Evolutionary conservation across 2,329 filamentous ascomycete genomes (phyloP), one percentile per base, ranked within the genome.

Genomic region (Annulohypoxylon truncatum): DNA sequence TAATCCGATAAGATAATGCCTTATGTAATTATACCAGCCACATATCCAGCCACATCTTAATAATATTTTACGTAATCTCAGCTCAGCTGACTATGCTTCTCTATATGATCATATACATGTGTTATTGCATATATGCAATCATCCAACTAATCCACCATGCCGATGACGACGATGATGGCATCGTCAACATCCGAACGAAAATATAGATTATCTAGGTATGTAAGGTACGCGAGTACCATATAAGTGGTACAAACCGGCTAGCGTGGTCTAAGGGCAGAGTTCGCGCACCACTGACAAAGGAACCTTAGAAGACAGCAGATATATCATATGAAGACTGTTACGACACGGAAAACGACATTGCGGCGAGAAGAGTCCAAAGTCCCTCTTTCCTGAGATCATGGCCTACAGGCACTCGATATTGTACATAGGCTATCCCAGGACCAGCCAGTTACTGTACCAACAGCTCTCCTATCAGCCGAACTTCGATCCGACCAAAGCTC

Each of bases 1-100:
- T 65, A 65, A 65, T 58, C 61, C 61, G 61, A 60, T 60, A 55
- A 56, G 55, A 46, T 52, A 28, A 46, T 1, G 15, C 29, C 22
- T 63, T 44, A 4, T 10, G 33, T 10, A 20, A 28, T 13, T 22
- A 29, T n/a, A 20, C 13, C 13, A 48, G 29, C 20, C 29, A 47
- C 15, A 13, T 15, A 2, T 6, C 12, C 10, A 24, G 33, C 33
- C 51, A 42, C 33, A 2, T 2, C 9, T 50, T 35, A n/a, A 6
- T n/a, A 35, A 35, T 6, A n/a, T 18, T 15, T 38, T 38, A 38
- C n/a, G 15, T 48, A 47, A 33, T 4, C n/a, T 15, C 10, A 9
- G 1, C 52, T 20, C 35, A 35, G 60, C 52, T 57, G 48, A 26
- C 42, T 46, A 22, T 24, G 50, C 28, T 40, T 44, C 29, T 26